Base-by-base conservation (phyloP, 2,329 filamentous ascomycete genomes). In the Fusarium sp. region DNA sequence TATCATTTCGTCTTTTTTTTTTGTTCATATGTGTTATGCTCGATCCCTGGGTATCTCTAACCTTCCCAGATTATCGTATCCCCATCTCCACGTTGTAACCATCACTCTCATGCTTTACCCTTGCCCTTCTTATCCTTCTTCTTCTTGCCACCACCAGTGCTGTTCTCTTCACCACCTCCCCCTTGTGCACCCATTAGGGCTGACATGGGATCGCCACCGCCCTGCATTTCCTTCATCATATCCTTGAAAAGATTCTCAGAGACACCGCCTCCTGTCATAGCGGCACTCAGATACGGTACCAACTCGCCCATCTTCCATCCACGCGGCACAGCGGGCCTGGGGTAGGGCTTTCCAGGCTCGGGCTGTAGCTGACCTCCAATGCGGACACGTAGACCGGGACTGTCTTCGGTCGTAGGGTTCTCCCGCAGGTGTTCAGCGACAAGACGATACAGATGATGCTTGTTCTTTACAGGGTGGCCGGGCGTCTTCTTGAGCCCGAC, bases 191-290 rank as follows among this genome's bases (percentile, higher is more conserved):
- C 82, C 82, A 83, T 83, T 60, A 83, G 68, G 40, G 82, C 83
- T 11, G 80, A 77, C 83, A 85, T 84, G 11, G 81, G 82, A 42
- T 86, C 84, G 1, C 82, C 85, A 4, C 81, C 83, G 6, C 81
- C 81, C 77, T 86, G 85, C 93, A 98, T 97, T 84, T 97, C 94
- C 77, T 90, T 91, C 95, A 98, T 97, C 87, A 98, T 97, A 75
- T 98, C 95, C 85, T 96, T 94, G 78, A 98, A 90, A 68, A 98
- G 89, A 78, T 98, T 97, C 81, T 99, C 96, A 69, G 90, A 95
- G 14, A 98, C 93, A 38, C 96, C 96, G 14, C 96, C 96, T 12
- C 96, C 96, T 58, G 93, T 96, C 82, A 98, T 88, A 20, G 94
- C 96, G 1, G 95, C 91, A 69, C 93, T 97, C 78, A 97, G 92